Percentiles rank a stretch among this genome's conserved stretches.
Conservation (phyloP, 768 basidiomycete genomes). For the Termitomyces bulborhizus region DNA sequence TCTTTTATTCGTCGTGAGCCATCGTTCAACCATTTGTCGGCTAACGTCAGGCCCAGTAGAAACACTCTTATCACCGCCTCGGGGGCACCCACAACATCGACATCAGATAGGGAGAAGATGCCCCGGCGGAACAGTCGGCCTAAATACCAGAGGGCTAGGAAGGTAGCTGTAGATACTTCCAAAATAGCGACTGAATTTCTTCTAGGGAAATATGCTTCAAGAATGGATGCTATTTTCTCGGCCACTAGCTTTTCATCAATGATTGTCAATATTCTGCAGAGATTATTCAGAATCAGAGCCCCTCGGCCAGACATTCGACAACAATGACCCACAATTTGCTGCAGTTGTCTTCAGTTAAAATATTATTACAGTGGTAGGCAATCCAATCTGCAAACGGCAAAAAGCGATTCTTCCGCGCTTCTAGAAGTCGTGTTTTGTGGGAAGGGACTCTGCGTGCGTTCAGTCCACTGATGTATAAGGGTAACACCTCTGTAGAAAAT, state of each 20-base stretch:
- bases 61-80: conserved; percentile 45
- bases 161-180: conserved; percentile 24
- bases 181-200: not conserved
- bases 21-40: conserved; percentile 61
- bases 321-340: not conserved
- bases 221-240: conserved; percentile 4
- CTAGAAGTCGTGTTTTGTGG: not conserved
- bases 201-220: conserved; percentile 1
- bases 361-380: conserved; percentile 3
- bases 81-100: conserved; percentile 30
- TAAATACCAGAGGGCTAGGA: conserved; percentile 57
- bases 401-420: not conserved
- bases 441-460: not conserved
- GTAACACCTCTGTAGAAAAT: not conserved
- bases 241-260: not conserved
- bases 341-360: not conserved
- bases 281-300: not conserved
- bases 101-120: conserved; percentile 28
- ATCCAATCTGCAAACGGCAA: conserved; percentile 9
- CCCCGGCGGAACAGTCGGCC: conserved; percentile 42
- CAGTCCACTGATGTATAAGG: not conserved
- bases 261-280: not conserved
- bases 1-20: conserved; percentile 44
- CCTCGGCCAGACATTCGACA: not conserved
- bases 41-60: conserved; percentile 47